Evolutionary conservation across 441 rosid species (phyloP).

Genomic region (Hura crepitans): DNA sequence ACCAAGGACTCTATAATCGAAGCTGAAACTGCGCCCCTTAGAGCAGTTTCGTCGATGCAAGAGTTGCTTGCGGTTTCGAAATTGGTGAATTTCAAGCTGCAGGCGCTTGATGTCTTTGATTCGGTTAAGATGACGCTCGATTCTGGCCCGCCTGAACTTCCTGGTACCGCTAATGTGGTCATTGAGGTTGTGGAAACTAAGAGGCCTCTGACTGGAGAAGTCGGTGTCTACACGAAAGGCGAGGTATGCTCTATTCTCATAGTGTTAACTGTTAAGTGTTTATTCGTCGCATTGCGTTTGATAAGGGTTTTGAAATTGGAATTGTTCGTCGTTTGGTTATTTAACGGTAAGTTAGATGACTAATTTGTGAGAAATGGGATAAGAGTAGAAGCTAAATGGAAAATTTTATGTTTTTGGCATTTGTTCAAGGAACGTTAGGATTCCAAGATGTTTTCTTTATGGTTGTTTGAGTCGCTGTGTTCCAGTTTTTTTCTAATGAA

Average conservation of each 20-base stretch:
- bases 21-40: conserved; percentile 53
- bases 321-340: neutral
- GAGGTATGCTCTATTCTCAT: conserved; percentile 43
- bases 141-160: conserved; percentile 84
- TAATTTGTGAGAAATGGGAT: neutral
- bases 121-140: conserved; percentile 82
- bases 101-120: conserved; percentile 68
- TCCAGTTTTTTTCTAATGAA: conserved; percentile 1
- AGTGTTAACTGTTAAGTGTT: neutral
- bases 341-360: neutral
- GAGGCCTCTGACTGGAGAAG: conserved; percentile 56
- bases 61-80: conserved; percentile 67
- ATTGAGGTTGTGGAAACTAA: conserved; percentile 63
- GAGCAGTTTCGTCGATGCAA: conserved; percentile 58
- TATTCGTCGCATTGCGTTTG: neutral
- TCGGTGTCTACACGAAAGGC: conserved; percentile 70
- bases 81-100: conserved; percentile 55
- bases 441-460: neutral
- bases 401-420: neutral
- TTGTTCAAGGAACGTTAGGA: neutral
- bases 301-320: neutral
- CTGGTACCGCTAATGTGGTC: conserved; percentile 76
- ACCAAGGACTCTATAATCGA: conserved; percentile 77
- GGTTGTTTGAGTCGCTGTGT: neutral
- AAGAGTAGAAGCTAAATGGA: neutral